Evolutionary conservation across 495 filamentous ascomycete genomes (phyloP).

Genomic region (Baudoinia panamericana): DNA sequence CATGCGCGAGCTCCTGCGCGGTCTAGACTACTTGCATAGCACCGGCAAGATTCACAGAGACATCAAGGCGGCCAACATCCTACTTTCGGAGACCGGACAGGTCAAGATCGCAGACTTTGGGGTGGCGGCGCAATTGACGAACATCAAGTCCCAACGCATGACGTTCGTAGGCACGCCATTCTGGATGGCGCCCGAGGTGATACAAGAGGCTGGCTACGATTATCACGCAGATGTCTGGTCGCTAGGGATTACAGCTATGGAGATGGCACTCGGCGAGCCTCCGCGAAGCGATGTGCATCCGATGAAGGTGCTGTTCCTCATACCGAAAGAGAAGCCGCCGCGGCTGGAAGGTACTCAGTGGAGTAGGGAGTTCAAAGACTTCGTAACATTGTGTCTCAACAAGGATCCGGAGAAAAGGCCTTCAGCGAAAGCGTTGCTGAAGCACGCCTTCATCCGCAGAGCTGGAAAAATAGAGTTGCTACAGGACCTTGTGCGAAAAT

Average conservation of each 20-base stretch:
- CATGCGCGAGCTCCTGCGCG: slow-evolving; percentile 73
- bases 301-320: slow-evolving; percentile 97
- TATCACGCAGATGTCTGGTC: slow-evolving; percentile 99
- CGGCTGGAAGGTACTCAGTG: slow-evolving; percentile 71
- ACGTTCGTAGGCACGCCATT: slow-evolving; percentile 99
- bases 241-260: slow-evolving; percentile 88
- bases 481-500: slow-evolving; percentile 64
- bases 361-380: slow-evolving; percentile 86
- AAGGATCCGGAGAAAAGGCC: slow-evolving; percentile 79
- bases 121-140: slow-evolving; percentile 88
- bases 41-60: slow-evolving; percentile 95
- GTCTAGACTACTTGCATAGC: slow-evolving; percentile 81
- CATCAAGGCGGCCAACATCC: slow-evolving; percentile 51
- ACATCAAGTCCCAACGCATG: slow-evolving; percentile 95
- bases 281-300: slow-evolving; percentile 84
- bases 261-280: slow-evolving; percentile 84
- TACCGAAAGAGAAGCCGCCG: slow-evolving; percentile 82
- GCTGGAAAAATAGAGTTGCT: slow-evolving; percentile 74
- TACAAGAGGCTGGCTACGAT: slow-evolving; percentile 91
- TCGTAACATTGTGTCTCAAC: slow-evolving; percentile 74
- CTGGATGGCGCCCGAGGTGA: slow-evolving; percentile 99
- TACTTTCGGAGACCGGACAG: slow-evolving; percentile 66
- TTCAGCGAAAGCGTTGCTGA: slow-evolving; percentile 75
- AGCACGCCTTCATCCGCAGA: slow-evolving; percentile 74
- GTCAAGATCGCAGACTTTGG: slow-evolving; percentile 98